Percentiles rank a stretch among this genome's conserved stretches.
These are phyloP conservation scores for Aspergillus heteromorphus DNA, from an alignment of 495 filamentous ascomycete species.

Conservation along the genomic window DNA sequence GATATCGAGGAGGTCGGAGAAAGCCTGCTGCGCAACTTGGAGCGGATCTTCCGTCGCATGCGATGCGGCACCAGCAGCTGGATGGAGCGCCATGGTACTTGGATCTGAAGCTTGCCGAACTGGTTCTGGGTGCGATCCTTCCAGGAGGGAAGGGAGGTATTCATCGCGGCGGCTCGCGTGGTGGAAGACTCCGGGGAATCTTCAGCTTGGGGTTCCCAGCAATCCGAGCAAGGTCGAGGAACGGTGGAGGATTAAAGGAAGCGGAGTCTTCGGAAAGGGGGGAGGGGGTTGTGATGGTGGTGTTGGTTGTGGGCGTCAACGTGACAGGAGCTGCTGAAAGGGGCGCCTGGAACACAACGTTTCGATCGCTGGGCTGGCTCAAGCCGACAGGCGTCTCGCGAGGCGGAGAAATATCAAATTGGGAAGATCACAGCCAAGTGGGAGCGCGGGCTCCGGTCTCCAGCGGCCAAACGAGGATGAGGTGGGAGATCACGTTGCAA, in stretches of 20 bases:
- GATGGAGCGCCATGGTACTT: slow-evolving; percentile 47
- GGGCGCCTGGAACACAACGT: slow-evolving; percentile 2
- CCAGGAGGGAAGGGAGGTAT: slow-evolving; percentile 41
- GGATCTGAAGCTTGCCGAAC: slow-evolving; percentile 45
- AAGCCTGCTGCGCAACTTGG: slow-evolving; percentile 65
- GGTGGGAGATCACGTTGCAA: slow-evolving; percentile 25
- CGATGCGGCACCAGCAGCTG: slow-evolving; percentile 59
- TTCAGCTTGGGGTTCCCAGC: slow-evolving; percentile 6
- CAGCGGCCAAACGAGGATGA: slow-evolving; percentile 24
- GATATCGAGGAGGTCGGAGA: slow-evolving; percentile 69
- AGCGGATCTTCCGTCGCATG: slow-evolving; percentile 65
- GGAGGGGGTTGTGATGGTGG: no score
- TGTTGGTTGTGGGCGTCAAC: slow-evolving; percentile 16
- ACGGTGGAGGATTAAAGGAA: background rate
- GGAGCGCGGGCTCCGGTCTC: slow-evolving; percentile 22
- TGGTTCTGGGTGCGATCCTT: slow-evolving; percentile 47
- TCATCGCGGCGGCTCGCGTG: slow-evolving; percentile 33
- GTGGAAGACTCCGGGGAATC: slow-evolving; percentile 21
- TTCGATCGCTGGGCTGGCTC: slow-evolving; percentile 12
- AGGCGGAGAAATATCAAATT: slow-evolving; percentile 13
- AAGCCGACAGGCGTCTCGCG: slow-evolving; percentile 4
- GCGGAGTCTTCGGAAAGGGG: slow-evolving; percentile 7
- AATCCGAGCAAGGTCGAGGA: background rate
- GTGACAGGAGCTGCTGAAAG: slow-evolving; percentile 9
- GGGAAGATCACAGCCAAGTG: slow-evolving; percentile 1